Evolutionary conservation across 2,329 filamentous ascomycete species (phyloP), one percentile per base, ranked within the genome.

Genomic region (Lomentospora prolificans): DNA sequence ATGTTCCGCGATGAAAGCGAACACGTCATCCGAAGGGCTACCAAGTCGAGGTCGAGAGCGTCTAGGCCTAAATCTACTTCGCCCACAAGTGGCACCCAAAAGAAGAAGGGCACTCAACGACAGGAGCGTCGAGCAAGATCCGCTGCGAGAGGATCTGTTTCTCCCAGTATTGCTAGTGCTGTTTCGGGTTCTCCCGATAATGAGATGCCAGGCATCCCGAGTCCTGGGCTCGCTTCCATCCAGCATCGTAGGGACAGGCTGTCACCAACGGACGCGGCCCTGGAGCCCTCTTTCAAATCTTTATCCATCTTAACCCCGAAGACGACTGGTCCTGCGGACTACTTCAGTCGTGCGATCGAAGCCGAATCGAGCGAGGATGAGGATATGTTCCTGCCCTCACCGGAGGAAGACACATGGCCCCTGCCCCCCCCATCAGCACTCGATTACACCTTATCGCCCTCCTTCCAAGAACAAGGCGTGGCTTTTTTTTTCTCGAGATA

Each of bases 1-100:
- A 79, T 81, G 70, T 81, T 82, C 60, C 74, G 78, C 44, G 76
- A 81, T 61, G 76, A 81, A 64, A 81, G 75, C 59, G 73, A 71
- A 30, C 76, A 78, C 62, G 78, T 81, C 56, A 78, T 77, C 60
- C 73, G 75, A 61, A 80, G 78, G 65, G 75, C 74, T 50, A 72
- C 70, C 54, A 71, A 70, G 57, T 61, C 55, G 12, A 56, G 48
- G 31, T n/a, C 28, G 19, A 12, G 41, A 28, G 27, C 39, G 10
- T 27, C 53, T 9, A 3, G 53, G 3, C 53, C 39, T 17, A 55
- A 44, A 6, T 55, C 53, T 14, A 30, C 53, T 17, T 55, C 53
- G 6, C 53, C 53, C 14, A 50, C 39, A 2, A 48, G 41, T n/a
- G 41, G 53, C 3, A 28, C 54, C 2, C 39, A 51, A 31, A 51